Evolutionary conservation across 306 rosid species (phyloP).

Genomic region (Delonix regia): DNA sequence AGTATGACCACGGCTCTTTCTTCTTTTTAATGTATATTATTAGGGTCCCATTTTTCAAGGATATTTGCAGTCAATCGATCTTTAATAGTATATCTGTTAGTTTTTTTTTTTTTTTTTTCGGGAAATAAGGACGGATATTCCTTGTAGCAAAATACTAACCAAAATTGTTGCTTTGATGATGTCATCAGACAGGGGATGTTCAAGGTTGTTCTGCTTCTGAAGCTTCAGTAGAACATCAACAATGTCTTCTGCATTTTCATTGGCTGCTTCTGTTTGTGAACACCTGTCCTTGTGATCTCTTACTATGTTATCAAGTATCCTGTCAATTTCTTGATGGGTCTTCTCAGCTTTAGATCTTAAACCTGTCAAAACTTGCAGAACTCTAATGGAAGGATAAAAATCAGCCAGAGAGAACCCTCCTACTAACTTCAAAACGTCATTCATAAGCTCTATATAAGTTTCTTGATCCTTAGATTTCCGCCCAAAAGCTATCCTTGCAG

Average conservation of each 20-base stretch:
- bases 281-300: constrained; percentile 3
- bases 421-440: neutral
- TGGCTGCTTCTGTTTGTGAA: neutral
- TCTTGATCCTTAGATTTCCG: constrained; percentile 26
- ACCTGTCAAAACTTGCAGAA: constrained; percentile 35
- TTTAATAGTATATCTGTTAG: neutral
- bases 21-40: too few species aligned
- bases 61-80: neutral
- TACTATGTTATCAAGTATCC: constrained; percentile 27
- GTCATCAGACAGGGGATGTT: constrained; percentile 16
- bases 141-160: constrained; percentile 16
- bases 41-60: neutral
- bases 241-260: constrained; percentile 20
- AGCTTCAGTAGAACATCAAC: constrained; percentile 35
- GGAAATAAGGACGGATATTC: neutral
- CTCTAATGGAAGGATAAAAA: constrained; percentile 33
- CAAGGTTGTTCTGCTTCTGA: constrained; percentile 9
- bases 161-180: constrained; percentile 22
- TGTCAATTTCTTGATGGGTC: constrained; percentile 11
- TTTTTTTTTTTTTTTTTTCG: neutral
- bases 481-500: constrained; percentile 29
- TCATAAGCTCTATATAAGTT: neutral
- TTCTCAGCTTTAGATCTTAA: constrained; percentile 9
- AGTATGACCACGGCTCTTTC: neutral
- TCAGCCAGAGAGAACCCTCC: constrained; percentile 40